A percentile compares a stretch with the other conserved stretches of the same genome.
These are phyloP conservation scores for Bromus sterilis DNA, from an alignment of 176 grass and related monocot species.

Conservation along the genomic window DNA sequence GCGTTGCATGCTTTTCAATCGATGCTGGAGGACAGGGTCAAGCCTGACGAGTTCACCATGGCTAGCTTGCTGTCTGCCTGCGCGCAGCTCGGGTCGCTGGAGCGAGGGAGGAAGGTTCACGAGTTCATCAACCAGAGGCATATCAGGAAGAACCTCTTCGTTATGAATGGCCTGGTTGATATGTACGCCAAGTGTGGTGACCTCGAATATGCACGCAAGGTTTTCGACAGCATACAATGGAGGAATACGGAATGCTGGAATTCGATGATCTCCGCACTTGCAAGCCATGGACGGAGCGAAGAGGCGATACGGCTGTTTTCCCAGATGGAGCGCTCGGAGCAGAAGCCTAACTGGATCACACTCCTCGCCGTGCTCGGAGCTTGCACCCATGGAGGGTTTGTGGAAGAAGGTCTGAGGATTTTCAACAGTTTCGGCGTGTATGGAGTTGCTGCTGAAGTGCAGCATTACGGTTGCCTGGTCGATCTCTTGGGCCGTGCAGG, in stretches of 20 bases:
- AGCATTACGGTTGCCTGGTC: slow-evolving; percentile 57
- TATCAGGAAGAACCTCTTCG: slow-evolving; percentile 55
- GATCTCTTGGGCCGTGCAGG: slow-evolving; percentile 62
- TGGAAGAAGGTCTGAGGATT: slow-evolving; percentile 60
- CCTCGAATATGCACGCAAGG: slow-evolving; percentile 17
- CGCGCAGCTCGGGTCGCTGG: slow-evolving; percentile 48
- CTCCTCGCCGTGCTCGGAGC: slow-evolving; percentile 55
- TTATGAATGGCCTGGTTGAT: slow-evolving; percentile 65
- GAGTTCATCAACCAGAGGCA: slow-evolving; percentile 29
- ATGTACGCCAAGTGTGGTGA: slow-evolving; percentile 77
- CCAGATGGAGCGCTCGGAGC: slow-evolving; percentile 43
- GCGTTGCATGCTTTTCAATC: slow-evolving; percentile 31
- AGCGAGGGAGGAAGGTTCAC: slow-evolving; percentile 43
- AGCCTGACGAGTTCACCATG: slow-evolving; percentile 60
- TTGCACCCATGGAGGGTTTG: slow-evolving; percentile 53
- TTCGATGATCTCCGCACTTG: slow-evolving; percentile 60
- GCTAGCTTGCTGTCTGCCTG: slow-evolving; percentile 52
- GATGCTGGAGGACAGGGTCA: slow-evolving; percentile 31
- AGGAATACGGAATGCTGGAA: slow-evolving; percentile 58
- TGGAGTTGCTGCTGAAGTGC: slow-evolving; percentile 35
- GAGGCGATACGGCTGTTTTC: slow-evolving; percentile 44
- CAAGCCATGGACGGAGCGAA: slow-evolving; percentile 34
- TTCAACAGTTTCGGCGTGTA: slow-evolving; percentile 39
- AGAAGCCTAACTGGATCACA: slow-evolving; percentile 38
- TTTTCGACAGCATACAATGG: slow-evolving; percentile 42